Evolutionary conservation across 768 basidiomycete species (phyloP).

Genomic region (Crepidotus variabilis): DNA sequence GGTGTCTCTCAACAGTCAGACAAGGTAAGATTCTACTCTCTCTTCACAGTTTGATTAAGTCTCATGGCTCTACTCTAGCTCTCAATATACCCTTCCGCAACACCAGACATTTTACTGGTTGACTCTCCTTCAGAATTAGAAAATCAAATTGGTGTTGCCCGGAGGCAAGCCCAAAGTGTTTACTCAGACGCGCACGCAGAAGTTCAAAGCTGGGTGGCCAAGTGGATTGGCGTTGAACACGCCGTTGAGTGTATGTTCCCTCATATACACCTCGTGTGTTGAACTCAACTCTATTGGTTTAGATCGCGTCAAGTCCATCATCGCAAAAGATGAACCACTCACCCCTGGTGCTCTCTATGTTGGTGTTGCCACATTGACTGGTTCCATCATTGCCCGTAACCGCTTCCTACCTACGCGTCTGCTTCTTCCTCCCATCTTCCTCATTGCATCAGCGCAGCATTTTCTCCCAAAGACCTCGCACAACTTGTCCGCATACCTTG

Average conservation of each 20-base stretch:
- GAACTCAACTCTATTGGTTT: not conserved
- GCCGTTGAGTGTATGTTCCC: conserved; percentile 74
- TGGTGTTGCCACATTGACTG: conserved; percentile 83
- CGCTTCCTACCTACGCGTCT: conserved; percentile 66
- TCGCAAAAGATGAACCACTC: conserved; percentile 76
- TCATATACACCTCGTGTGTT: not conserved
- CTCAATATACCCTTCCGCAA: conserved; percentile 73
- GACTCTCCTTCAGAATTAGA: conserved; percentile 78
- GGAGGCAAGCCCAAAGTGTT: conserved; percentile 54
- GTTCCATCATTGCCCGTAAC: conserved; percentile 82
- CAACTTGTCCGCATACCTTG: conserved; percentile 66
- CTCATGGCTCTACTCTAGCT: too few relatives aligned
- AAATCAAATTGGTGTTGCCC: conserved; percentile 65
- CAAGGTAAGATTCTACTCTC: conserved; percentile 25
- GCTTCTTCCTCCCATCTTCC: conserved; percentile 71
- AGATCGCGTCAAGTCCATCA: conserved; percentile 77
- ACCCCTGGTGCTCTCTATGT: conserved; percentile 91
- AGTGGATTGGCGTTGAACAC: conserved; percentile 86
- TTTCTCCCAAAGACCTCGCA: conserved; percentile 83
- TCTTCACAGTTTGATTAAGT: too few relatives aligned
- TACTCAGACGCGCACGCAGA: conserved; percentile 56
- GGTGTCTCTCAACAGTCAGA: conserved; percentile 21
- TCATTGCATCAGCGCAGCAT: conserved; percentile 66
- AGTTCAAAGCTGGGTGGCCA: conserved; percentile 69
- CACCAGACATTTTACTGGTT: conserved; percentile 63